Percentiles rank a stretch among this genome's conserved stretches.
Evolutionary conservation across 2,329 filamentous ascomycete genomes (phyloP).

Genomic region (Rhinocladiella mackenziei): DNA sequence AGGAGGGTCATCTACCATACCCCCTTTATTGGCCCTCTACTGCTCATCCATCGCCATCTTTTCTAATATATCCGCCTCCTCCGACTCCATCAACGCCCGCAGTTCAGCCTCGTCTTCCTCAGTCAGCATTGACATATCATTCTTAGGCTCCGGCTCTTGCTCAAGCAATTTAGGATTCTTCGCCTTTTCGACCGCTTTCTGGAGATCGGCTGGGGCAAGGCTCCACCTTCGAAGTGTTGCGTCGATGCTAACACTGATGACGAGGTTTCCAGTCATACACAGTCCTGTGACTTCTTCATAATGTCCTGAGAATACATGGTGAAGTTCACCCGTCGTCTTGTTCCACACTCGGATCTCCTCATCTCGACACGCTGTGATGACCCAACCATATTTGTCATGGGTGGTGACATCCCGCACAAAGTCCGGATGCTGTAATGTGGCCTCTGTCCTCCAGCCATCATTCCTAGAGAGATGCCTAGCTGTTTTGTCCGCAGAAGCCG

Average conservation of each 20-base stretch:
- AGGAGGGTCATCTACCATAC: no score
- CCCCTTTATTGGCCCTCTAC: no score
- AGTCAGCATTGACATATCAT: conserved; percentile 57
- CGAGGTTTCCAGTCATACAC: conserved; percentile 51
- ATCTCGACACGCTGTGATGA: conserved; percentile 83
- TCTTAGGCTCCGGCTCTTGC: conserved; percentile 45
- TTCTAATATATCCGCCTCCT: conserved; percentile 43
- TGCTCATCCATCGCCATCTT: conserved; percentile 28
- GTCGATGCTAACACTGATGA: conserved; percentile 86
- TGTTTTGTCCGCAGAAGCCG: conserved; percentile 85
- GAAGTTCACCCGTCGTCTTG: conserved; percentile 63
- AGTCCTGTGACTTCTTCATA: conserved; percentile 89
- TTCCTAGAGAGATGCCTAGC: conserved; percentile 71
- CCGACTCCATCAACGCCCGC: conserved; percentile 81
- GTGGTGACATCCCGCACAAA: conserved; percentile 82
- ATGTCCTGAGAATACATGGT: conserved; percentile 74
- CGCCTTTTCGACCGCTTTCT: conserved; percentile 52
- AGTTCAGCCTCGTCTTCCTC: conserved; percentile 90
- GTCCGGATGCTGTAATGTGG: conserved; percentile 74
- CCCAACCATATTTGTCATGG: conserved; percentile 65
- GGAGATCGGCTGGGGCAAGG: conserved; percentile 59
- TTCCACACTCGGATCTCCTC: conserved; percentile 94
- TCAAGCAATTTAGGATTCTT: conserved; percentile 43
- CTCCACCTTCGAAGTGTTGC: conserved; percentile 83
- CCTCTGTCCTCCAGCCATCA: conserved; percentile 65